A percentile compares a stretch with the other conserved stretches of the same genome.
phyloP scores from a whole-genome alignment of 1,284 basidiomycete species.

The Ustilago hordei region DNA sequence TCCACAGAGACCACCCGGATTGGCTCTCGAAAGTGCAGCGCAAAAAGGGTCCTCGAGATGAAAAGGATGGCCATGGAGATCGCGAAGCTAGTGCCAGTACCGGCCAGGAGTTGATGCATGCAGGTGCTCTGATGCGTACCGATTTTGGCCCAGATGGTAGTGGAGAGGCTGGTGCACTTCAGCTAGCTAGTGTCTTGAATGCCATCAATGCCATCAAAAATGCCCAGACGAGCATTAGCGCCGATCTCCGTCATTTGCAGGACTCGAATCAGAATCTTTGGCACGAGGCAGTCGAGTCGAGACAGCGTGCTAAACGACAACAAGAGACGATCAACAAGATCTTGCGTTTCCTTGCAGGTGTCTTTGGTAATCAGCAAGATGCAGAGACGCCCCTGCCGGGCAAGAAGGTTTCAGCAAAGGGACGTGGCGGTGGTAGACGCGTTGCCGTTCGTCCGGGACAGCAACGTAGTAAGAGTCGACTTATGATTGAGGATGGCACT shows the following conservation, averaged over 20 bases:
- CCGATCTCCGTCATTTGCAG: conserved; percentile 88
- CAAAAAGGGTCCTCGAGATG: conserved; percentile 71
- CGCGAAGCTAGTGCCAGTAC: conserved; percentile 28
- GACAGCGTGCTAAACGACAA: conserved; percentile 86
- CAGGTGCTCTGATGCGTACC: conserved; percentile 52
- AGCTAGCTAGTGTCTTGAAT: conserved; percentile 74
- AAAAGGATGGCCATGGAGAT: conserved; percentile 42
- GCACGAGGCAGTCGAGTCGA: conserved; percentile 86
- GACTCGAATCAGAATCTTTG: conserved; percentile 88
- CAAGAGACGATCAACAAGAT: conserved; percentile 98
- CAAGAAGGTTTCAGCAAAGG: conserved; percentile 45
- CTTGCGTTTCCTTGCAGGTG: conserved; percentile 89
- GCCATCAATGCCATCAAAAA: conserved; percentile 89
- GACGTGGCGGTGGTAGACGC: conserved; percentile 60
- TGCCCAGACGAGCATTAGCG: conserved; percentile 88
- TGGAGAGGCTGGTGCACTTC: conserved; percentile 41
- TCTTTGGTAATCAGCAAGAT: conserved; percentile 79
- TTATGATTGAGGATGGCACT: conserved; percentile 52
- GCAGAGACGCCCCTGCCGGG: conserved; percentile 22
- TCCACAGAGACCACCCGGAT: conserved; percentile 88
- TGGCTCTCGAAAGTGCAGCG: conserved; percentile 88
- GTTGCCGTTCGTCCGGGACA: conserved; percentile 46
- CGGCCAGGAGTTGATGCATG: conserved; percentile 41
- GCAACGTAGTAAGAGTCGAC: conserved; percentile 40
- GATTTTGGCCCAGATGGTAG: conserved; percentile 34